Evolutionary conservation across 163 green algal genomes (phyloP), one percentile per base, ranked within the genome.

Genomic region (Volvox carteri): DNA sequence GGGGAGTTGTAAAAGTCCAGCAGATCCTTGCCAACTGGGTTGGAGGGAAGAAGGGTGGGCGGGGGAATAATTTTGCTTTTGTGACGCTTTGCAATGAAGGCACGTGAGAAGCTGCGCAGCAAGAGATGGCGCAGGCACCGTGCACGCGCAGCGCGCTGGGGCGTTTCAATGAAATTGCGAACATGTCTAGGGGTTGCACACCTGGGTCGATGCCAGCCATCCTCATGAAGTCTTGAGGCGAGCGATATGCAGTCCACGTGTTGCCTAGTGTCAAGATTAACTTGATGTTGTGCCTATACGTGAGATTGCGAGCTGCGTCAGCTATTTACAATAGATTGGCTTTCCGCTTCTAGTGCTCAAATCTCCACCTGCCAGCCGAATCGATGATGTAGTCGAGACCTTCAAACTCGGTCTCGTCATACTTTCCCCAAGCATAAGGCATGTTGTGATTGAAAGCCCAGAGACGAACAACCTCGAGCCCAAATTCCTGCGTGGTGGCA

Each of bases 251-350:
- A 68, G 92, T 90, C 94, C 95, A 97, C 58, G 92, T 95, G 90
- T 97, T 95, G 2, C 85, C 78, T 30, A 97, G 84, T 3, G 86
- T 92, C 11, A 96, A 50, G n/a, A 95, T 91, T 35, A 96, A 90
- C 14, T 90, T 83, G 52, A 96, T 54, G n/a, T 94, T 93, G 39
- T 88, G 67, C 28, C 86, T 75, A 70, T 19, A 30, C 25, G 37
- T 21, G 16, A 48, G 6, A 7, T 11, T 14, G 14, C 11, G 48
- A n/a, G n/a, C n/a, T n/a, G n/a, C n/a, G n/a, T n/a, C n/a, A n/a
- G n/a, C n/a, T n/a, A n/a, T n/a, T n/a, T n/a, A n/a, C n/a, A n/a
- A n/a, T n/a, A n/a, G n/a, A n/a, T n/a, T n/a, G n/a, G n/a, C n/a
- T n/a, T n/a, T n/a, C n/a, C n/a, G n/a, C n/a, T n/a, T n/a, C n/a